Conservation (phyloP, 257 asterid species). For the Forsythia suspensa region DNA sequence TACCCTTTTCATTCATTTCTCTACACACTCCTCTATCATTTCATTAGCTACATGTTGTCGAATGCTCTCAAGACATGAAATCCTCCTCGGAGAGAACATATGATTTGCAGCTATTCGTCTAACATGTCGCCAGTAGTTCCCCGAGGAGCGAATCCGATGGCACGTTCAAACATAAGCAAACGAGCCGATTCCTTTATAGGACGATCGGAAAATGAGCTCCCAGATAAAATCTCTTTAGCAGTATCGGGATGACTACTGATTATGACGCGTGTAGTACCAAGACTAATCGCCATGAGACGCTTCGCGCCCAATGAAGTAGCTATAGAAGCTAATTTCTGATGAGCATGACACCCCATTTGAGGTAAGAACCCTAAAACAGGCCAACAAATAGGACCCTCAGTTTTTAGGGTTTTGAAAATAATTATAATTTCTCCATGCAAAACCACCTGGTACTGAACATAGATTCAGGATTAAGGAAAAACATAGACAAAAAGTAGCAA, state of each 20-base stretch:
- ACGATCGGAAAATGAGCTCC: constrained; percentile 47
- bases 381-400: constrained; percentile 48
- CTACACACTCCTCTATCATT: constrained; percentile 30
- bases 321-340: constrained; percentile 44
- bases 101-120: constrained; percentile 47
- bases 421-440: constrained; percentile 51
- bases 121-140: constrained; percentile 53
- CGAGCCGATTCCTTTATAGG: constrained; percentile 63
- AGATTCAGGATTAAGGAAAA: constrained; percentile 22
- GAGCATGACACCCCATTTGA: constrained; percentile 57
- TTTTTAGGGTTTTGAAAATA: constrained; percentile 33
- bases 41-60: constrained; percentile 36
- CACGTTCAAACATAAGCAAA: constrained; percentile 60
- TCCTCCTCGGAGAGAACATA: constrained; percentile 63
- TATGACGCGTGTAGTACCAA: constrained; percentile 48
- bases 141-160: constrained; percentile 66
- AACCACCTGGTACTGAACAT: constrained; percentile 41
- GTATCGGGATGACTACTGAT: constrained; percentile 66
- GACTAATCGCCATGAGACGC: constrained; percentile 58
- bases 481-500: constrained; percentile 24
- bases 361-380: constrained; percentile 53
- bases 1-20: constrained; percentile 39
- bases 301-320: constrained; percentile 39
- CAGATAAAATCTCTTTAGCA: constrained; percentile 53
- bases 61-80: constrained; percentile 38